Evolutionary conservation across 2,329 filamentous ascomycete genomes (phyloP).

Genomic region (Lachnellula hyalina): DNA sequence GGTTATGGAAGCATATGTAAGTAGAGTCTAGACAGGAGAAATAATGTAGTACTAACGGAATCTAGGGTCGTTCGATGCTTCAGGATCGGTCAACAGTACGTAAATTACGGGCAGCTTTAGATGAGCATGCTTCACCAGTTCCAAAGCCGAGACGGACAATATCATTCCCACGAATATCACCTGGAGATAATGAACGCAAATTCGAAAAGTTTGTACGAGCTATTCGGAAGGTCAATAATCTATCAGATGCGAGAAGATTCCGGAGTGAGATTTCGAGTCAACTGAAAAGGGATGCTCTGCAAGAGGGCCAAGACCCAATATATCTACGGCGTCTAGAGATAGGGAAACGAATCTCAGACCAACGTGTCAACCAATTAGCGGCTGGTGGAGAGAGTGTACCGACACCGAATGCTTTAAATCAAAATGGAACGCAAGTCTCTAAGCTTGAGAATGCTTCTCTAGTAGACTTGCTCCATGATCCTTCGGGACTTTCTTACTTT

Average conservation of each 20-base stretch:
- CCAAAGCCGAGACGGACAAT: constrained; percentile 60
- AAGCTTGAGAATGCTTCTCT: constrained; percentile 70
- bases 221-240: constrained; percentile 80
- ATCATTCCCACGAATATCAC: constrained; percentile 71
- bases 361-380: constrained; percentile 78
- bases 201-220: constrained; percentile 93
- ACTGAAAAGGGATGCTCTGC: constrained; percentile 73
- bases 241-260: constrained; percentile 89
- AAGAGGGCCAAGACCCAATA: constrained; percentile 75
- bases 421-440: constrained; percentile 41
- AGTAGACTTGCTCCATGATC: constrained; percentile 80
- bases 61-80: constrained; percentile 69
- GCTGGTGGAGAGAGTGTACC: constrained; percentile 49
- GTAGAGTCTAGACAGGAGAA: constrained; percentile 12
- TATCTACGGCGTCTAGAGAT: constrained; percentile 89
- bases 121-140: constrained; percentile 85
- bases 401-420: constrained; percentile 21
- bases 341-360: constrained; percentile 83
- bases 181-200: constrained; percentile 80
- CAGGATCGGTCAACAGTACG: constrained; percentile 94
- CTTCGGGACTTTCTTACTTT: constrained; percentile 91
- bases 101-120: constrained; percentile 83
- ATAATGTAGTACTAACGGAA: constrained; percentile 8
- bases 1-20: constrained; percentile 76
- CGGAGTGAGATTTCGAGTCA: constrained; percentile 90